Conservation (phyloP, 495 filamentous ascomycete species). For the Xylaria palmicola region DNA sequence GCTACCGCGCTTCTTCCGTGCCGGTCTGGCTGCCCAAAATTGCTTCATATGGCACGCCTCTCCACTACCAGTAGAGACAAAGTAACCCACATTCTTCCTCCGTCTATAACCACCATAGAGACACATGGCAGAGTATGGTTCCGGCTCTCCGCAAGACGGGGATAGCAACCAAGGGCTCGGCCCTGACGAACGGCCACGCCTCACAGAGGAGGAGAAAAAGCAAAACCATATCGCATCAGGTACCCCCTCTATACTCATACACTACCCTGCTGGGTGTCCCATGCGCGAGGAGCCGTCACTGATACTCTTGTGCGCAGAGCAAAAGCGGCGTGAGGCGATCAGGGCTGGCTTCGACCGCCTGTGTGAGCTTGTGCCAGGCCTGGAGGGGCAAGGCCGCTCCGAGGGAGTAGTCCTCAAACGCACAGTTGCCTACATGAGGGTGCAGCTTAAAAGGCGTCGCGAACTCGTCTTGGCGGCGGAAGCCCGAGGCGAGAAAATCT, state of each 20-base stretch:
- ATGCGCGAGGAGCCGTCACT: background rate
- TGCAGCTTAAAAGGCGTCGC: slow-evolving; percentile 62
- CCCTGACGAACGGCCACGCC: slow-evolving; percentile 63
- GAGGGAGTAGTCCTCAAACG: slow-evolving; percentile 79
- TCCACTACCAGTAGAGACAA: background rate
- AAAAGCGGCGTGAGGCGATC: slow-evolving; percentile 85
- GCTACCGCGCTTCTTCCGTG: background rate
- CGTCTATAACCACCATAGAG: background rate
- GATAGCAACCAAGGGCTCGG: slow-evolving; percentile 16
- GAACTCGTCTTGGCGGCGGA: slow-evolving; percentile 63
- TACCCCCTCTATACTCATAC: slow-evolving; percentile 19
- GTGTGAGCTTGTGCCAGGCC: slow-evolving; percentile 76
- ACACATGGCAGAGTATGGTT: slow-evolving; percentile 28
- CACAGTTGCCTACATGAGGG: slow-evolving; percentile 69
- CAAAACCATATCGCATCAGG: slow-evolving; percentile 82
- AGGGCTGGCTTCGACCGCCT: slow-evolving; percentile 84
- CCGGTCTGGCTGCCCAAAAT: background rate
- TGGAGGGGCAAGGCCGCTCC: slow-evolving; percentile 79
- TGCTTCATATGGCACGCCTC: background rate
- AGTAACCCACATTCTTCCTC: background rate
- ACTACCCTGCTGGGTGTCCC: background rate
- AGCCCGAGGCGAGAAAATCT: slow-evolving; percentile 55
- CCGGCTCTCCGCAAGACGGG: slow-evolving; percentile 30
- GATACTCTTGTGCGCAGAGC: slow-evolving; percentile 53
- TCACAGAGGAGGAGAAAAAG: slow-evolving; percentile 86